Evolutionary conservation across 768 basidiomycete species (phyloP).

Genomic region (Amanita thiersii): DNA sequence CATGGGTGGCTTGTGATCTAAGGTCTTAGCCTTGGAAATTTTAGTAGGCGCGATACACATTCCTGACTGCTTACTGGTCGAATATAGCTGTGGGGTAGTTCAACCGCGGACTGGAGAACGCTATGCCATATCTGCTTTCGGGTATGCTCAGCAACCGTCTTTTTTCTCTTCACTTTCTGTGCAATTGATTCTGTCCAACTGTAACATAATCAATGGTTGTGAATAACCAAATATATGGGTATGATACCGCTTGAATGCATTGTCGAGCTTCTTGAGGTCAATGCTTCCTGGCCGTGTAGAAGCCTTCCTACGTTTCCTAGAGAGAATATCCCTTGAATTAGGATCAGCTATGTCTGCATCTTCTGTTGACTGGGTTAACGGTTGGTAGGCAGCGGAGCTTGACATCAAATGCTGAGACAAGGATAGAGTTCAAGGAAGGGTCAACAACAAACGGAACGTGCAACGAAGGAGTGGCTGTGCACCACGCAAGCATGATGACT

Average conservation of each 20-base stretch:
- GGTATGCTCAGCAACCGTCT: slow-evolving; percentile 58
- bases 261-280: slow-evolving; percentile 73
- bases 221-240: slow-evolving; percentile 1
- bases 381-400: slow-evolving; percentile 39
- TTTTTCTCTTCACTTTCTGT: slow-evolving; percentile 77
- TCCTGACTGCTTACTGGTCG: slow-evolving; percentile 26
- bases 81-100: slow-evolving; percentile 21
- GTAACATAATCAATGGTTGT: neutral
- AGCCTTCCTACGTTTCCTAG: slow-evolving; percentile 13
- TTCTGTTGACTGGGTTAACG: slow-evolving; percentile 30
- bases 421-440: slow-evolving; percentile 6
- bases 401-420: too few species aligned
- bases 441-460: too few species aligned
- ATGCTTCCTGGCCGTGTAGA: slow-evolving; percentile 52
- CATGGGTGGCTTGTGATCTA: slow-evolving; percentile 77
- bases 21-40: slow-evolving; percentile 56
- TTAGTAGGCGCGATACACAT: slow-evolving; percentile 5
- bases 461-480: slow-evolving; percentile 1
- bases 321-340: slow-evolving; percentile 23
- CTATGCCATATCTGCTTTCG: slow-evolving; percentile 73
- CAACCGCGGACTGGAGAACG: slow-evolving; percentile 63
- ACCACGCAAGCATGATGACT: neutral
- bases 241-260: slow-evolving; percentile 69
- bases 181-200: slow-evolving; percentile 88
- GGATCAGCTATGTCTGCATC: slow-evolving; percentile 17